Evolutionary conservation across 192 early-diverging fungal genomes (phyloP).

Genomic region (Coemansia sp.): DNA sequence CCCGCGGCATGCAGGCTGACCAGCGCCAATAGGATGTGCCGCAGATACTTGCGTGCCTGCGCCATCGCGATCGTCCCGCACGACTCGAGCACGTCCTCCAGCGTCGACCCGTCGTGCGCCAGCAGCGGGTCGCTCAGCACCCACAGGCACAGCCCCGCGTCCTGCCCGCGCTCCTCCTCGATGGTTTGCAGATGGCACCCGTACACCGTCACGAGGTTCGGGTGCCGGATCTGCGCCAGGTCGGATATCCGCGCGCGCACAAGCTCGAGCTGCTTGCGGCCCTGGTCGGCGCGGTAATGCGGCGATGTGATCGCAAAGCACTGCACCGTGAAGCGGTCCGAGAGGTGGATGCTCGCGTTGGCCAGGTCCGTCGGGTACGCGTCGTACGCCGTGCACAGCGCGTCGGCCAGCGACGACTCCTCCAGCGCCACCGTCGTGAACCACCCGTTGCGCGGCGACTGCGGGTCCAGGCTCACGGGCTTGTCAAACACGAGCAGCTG

Average conservation of each 20-base stretch:
- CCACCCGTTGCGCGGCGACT: constrained; percentile 12
- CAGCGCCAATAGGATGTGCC: constrained; percentile 63
- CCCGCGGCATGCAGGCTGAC: constrained; percentile 64
- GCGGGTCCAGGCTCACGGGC: constrained; percentile 18
- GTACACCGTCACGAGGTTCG: constrained; percentile 58
- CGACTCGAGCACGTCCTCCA: constrained; percentile 63
- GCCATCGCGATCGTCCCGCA: constrained; percentile 60
- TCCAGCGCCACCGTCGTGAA: constrained; percentile 45
- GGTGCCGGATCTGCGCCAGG: constrained; percentile 55
- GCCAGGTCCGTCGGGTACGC: constrained; percentile 48
- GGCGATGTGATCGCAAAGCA: constrained; percentile 27
- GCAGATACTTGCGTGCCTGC: constrained; percentile 61
- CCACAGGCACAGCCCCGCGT: constrained; percentile 26
- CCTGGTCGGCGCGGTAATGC: constrained; percentile 39
- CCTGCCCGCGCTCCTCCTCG: constrained; percentile 20
- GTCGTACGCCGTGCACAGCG: constrained; percentile 39
- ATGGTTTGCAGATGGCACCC: constrained; percentile 54
- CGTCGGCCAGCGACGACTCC: constrained; percentile 28
- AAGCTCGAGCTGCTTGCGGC: constrained; percentile 55
- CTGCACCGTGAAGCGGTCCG: constrained; percentile 44
- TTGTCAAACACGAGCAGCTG: constrained; percentile 34
- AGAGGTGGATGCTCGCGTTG: constrained; percentile 29
- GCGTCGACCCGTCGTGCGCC: constrained; percentile 45
- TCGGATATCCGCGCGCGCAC: constrained; percentile 45
- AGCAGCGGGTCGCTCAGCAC: constrained; percentile 36